Evolutionary conservation across 169 alveolate species (phyloP).

Genomic region (Miamiensis avidus): DNA sequence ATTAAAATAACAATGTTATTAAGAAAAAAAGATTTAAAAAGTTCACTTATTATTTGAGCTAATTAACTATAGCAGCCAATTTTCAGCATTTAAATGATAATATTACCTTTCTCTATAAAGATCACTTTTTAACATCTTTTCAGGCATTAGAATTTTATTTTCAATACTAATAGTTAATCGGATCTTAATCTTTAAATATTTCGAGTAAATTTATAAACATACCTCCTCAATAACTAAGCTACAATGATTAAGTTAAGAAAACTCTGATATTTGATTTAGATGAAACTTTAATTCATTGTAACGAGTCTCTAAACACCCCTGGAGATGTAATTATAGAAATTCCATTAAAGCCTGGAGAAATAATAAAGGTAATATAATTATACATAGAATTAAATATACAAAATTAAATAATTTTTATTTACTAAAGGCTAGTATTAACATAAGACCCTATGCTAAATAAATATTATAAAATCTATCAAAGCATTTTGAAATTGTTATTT

Average conservation of each 20-base stretch:
- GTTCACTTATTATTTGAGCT: background rate
- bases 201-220: background rate
- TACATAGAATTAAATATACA: background rate
- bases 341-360: constrained; percentile 8
- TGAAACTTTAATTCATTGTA: constrained; percentile 76
- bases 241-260: constrained; percentile 15
- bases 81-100: background rate
- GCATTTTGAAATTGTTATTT: constrained; percentile 75
- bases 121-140: background rate
- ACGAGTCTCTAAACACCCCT: constrained; percentile 43
- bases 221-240: background rate
- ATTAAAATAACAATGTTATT: background rate
- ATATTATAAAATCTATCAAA: constrained; percentile 60
- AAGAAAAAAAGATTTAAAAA: too few species aligned
- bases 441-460: constrained; percentile 81
- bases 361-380: constrained; percentile 32
- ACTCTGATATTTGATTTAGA: constrained; percentile 75
- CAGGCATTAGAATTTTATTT: too few species aligned
- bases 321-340: constrained; percentile 26
- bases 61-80: background rate
- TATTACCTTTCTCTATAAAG: background rate
- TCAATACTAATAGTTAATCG: background rate
- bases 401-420: background rate
- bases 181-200: background rate
- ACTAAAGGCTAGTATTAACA: constrained; percentile 70